Evolutionary conservation across 352 stramenopile genomes (phyloP).

Genomic region (Pythium phragmitis): DNA sequence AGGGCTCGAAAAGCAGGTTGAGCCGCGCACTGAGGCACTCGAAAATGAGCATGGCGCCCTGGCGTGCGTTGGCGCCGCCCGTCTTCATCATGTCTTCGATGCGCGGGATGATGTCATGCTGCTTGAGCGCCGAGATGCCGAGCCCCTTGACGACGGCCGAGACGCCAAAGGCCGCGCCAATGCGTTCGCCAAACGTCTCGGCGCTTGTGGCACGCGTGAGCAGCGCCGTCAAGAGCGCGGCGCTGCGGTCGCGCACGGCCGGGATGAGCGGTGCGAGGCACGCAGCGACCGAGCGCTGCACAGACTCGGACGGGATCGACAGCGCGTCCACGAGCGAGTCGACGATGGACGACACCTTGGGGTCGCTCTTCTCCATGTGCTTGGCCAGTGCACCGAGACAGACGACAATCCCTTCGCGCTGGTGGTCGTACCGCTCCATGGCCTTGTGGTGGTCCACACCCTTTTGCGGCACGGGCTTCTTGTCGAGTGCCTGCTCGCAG

Average conservation of each 20-base stretch:
- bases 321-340: constrained; percentile 87
- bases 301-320: constrained; percentile 90
- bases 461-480: constrained; percentile 50
- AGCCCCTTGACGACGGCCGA: constrained; percentile 99
- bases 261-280: constrained; percentile 90
- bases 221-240: constrained; percentile 71
- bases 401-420: constrained; percentile 89
- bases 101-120: constrained; percentile 95
- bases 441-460: constrained; percentile 34
- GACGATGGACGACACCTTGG: constrained; percentile 88
- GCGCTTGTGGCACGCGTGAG: constrained; percentile 67
- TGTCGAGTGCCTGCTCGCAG: constrained; percentile 76
- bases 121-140: constrained; percentile 97
- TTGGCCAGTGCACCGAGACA: constrained; percentile 88
- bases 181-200: constrained; percentile 86
- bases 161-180: constrained; percentile 96
- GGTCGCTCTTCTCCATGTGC: constrained; percentile 88
- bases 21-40: constrained; percentile 96
- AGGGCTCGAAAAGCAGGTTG: constrained; percentile 97
- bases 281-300: constrained; percentile 90
- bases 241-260: constrained; percentile 73
- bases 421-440: constrained; percentile 77
- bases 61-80: constrained; percentile 72
- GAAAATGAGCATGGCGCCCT: constrained; percentile 97
- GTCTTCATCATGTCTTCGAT: constrained; percentile 84